Evolutionary conservation across 805 yeast genomes (phyloP), one percentile per base, ranked within the genome.

Genomic region (Schwanniomyces pseudopolymorphus): DNA sequence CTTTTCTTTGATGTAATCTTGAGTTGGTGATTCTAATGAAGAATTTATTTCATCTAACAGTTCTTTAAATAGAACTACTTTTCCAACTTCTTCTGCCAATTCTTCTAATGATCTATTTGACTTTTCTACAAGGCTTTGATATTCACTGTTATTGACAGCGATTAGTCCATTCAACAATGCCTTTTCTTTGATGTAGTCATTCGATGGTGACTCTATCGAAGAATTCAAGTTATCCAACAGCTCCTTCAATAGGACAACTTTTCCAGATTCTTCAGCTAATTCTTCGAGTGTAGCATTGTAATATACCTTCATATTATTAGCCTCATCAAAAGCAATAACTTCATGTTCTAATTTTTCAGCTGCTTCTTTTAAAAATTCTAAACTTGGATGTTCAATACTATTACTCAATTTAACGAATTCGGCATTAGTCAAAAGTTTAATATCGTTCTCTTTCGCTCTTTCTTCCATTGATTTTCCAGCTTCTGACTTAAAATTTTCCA

Each of bases 281-380:
- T 58, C 61, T 4, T 53, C 61, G 3, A 67, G 57, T 7, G 63
- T 59, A 42, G 56, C 56, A 27, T 52, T 53, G 40, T 60, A 57
- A 35, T 56, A 55, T n/a, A 50, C 53, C 24, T 33, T 25, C 4
- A 42, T 24, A 11, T 11, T 14, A 33, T 14, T 14, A 14, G 24
- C 8, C n/a, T 38, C 40, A 5, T 38, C 40, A 13, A 5, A 13
- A 3, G 2, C 11, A 19, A 55, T 41, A 11, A 56, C 2, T 24
- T 52, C 55, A 38, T 46, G 42, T 8, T 54, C 56, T 13, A 28
- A 19, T 2, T 20, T 37, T 14, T 42, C 33, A 4, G 57, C 52
- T 19, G 49, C 47, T 2, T 40, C 25, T 4, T 49, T 39, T 14
- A 66, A 52, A 42, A 53, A 66, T 1, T 56, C 61, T 25, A 58